Evolutionary conservation across 148 eudicot species (phyloP).

Genomic region (Silene uniflora): DNA sequence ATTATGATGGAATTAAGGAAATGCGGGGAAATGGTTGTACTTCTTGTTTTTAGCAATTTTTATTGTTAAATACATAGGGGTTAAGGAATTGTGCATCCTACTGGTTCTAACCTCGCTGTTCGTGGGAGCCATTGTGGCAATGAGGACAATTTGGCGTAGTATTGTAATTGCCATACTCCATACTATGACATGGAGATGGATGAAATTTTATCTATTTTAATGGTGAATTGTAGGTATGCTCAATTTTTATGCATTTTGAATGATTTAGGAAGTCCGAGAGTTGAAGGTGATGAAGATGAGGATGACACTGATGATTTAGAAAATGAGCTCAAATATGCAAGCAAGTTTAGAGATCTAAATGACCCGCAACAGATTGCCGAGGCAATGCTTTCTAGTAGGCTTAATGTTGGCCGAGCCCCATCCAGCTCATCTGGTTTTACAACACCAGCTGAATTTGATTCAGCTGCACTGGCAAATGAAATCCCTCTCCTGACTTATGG

Average conservation of each 20-base stretch:
- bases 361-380: slow-evolving; percentile 39
- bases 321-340: slow-evolving; percentile 52
- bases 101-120: too few relatives aligned
- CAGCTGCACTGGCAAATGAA: slow-evolving; percentile 33
- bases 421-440: slow-evolving; percentile 43
- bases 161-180: too few relatives aligned
- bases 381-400: slow-evolving; percentile 32
- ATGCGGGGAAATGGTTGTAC: too few relatives aligned
- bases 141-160: too few relatives aligned
- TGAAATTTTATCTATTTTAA: not conserved
- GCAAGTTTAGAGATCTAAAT: slow-evolving; percentile 24
- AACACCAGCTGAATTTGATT: slow-evolving; percentile 49
- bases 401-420: slow-evolving; percentile 37
- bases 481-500: slow-evolving; percentile 71
- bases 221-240: slow-evolving; percentile 3
- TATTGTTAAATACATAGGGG: too few relatives aligned
- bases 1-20: too few relatives aligned
- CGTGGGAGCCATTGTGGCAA: too few relatives aligned
- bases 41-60: too few relatives aligned
- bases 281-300: slow-evolving; percentile 94
- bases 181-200: not conserved
- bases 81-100: too few relatives aligned
- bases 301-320: slow-evolving; percentile 80
- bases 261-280: slow-evolving; percentile 63
- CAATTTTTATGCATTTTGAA: not conserved